Evolutionary conservation across 2,329 filamentous ascomycete species (phyloP).

Genomic region (Venturia asperata): DNA sequence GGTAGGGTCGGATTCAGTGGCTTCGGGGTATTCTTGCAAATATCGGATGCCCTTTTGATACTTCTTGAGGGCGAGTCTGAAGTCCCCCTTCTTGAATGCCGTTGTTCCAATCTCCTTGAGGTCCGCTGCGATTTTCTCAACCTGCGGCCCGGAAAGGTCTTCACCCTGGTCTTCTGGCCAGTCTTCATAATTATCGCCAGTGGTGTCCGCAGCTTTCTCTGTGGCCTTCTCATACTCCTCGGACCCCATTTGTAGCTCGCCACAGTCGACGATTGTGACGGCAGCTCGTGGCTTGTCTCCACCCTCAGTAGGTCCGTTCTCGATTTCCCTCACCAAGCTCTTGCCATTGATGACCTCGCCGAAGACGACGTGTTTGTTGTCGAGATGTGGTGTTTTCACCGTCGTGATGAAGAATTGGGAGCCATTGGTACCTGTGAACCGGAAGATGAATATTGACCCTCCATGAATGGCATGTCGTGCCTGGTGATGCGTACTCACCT

Average conservation of each 20-base stretch:
- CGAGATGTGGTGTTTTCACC: conserved; percentile 86
- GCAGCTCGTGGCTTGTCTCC: conserved; percentile 73
- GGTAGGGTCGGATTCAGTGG: conserved; percentile 59
- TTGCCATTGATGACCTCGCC: conserved; percentile 91
- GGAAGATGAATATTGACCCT: not conserved
- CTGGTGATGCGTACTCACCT: conserved; percentile 46
- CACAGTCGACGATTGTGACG: conserved; percentile 65
- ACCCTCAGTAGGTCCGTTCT: conserved; percentile 67
- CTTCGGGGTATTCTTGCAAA: conserved; percentile 73
- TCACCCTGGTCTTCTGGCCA: conserved; percentile 78
- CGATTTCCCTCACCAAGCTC: conserved; percentile 80
- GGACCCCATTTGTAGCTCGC: conserved; percentile 60
- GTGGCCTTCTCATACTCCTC: conserved; percentile 60
- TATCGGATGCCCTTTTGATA: conserved; percentile 92
- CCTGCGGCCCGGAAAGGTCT: conserved; percentile 58
- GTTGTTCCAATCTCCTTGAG: conserved; percentile 90
- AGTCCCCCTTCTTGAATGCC: conserved; percentile 69
- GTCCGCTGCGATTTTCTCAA: conserved; percentile 71
- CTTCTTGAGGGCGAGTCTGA: conserved; percentile 69
- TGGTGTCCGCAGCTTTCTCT: conserved; percentile 65
- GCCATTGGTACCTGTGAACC: conserved; percentile 72
- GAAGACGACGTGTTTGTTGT: conserved; percentile 96
- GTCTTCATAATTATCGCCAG: conserved; percentile 90
- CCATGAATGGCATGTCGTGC: not conserved
- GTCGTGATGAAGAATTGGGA: conserved; percentile 98